These are phyloP conservation scores for Fraxinus ornus DNA, from an alignment of 305 asterid species.

Conservation along the genomic window DNA sequence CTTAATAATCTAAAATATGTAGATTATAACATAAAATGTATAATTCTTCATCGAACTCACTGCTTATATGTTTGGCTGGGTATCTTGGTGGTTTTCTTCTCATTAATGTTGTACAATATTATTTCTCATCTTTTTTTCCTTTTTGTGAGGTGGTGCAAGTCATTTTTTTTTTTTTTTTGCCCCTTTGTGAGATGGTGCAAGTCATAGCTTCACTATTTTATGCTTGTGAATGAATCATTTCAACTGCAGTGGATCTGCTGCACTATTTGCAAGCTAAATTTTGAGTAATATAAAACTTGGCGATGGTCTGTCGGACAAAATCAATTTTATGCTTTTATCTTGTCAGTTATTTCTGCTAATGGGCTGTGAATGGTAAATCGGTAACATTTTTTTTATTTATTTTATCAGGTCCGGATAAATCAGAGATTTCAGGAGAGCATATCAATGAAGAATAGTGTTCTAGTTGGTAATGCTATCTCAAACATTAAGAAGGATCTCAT, in stretches of 20 bases:
- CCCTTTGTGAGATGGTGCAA: background rate
- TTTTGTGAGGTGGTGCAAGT: no score
- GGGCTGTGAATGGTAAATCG: background rate
- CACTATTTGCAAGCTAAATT: conserved; percentile 12
- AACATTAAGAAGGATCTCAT: conserved; percentile 89
- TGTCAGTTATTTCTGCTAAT: background rate
- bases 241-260: background rate
- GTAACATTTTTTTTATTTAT: conserved; percentile 15
- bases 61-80: conserved; percentile 7
- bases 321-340: conserved; percentile 15
- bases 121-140: background rate
- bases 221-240: background rate
- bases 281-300: background rate
- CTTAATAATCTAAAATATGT: background rate
- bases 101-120: background rate
- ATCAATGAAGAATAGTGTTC: conserved; percentile 79
- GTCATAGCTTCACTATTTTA: conserved; percentile 14
- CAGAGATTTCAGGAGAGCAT: conserved; percentile 83
- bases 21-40: background rate
- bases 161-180: no score
- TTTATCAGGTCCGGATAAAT: conserved; percentile 79
- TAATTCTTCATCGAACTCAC: background rate
- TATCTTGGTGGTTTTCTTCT: background rate
- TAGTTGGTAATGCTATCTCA: conserved; percentile 74
- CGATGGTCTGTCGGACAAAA: background rate